A percentile compares a stretch with the other conserved stretches of the same genome.
These are phyloP conservation scores for Cyclocybe cylindracea DNA, from an alignment of 768 basidiomycete genomes.

Conservation along the genomic window DNA sequence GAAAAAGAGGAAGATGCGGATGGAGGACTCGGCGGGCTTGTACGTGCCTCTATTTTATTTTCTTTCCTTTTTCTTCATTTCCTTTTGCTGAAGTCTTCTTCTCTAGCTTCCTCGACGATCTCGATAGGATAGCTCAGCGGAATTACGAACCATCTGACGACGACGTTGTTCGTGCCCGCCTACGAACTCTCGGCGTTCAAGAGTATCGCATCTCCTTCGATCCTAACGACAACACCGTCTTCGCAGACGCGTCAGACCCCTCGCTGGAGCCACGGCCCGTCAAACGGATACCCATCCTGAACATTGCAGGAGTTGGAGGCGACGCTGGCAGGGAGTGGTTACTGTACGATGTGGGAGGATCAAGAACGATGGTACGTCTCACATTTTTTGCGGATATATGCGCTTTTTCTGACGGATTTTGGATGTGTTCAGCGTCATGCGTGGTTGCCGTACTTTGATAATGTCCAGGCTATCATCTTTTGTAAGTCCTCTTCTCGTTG, in stretches of 20 bases:
- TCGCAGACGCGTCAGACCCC: background rate
- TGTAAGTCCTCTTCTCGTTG: conserved; percentile 47
- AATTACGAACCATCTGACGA: conserved; percentile 60
- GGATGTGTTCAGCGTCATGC: conserved; percentile 52
- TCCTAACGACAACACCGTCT: conserved; percentile 11
- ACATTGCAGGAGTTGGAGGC: conserved; percentile 15
- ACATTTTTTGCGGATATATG: background rate
- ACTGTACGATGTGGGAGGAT: conserved; percentile 72
- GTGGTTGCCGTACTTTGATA: conserved; percentile 76
- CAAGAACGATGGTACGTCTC: conserved; percentile 49
- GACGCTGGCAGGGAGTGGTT: conserved; percentile 56
- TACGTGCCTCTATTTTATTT: conserved; percentile 31
- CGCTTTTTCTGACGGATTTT: background rate
- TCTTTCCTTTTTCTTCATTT: background rate
- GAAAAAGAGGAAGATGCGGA: conserved; percentile 43
- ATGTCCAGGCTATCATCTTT: conserved; percentile 77
- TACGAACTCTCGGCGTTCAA: conserved; percentile 72
- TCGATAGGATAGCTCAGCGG: conserved; percentile 54
- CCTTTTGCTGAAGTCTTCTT: background rate
- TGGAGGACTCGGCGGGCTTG: conserved; percentile 67
- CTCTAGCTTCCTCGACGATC: conserved; percentile 66
- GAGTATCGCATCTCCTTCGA: conserved; percentile 64
- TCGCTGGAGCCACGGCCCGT: background rate
- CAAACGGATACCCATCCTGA: background rate
- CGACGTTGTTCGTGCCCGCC: conserved; percentile 68